Evolutionary conservation across 2,329 filamentous ascomycete genomes (phyloP), one percentile per base, ranked within the genome.

Genomic region (Beauveria sp.): DNA sequence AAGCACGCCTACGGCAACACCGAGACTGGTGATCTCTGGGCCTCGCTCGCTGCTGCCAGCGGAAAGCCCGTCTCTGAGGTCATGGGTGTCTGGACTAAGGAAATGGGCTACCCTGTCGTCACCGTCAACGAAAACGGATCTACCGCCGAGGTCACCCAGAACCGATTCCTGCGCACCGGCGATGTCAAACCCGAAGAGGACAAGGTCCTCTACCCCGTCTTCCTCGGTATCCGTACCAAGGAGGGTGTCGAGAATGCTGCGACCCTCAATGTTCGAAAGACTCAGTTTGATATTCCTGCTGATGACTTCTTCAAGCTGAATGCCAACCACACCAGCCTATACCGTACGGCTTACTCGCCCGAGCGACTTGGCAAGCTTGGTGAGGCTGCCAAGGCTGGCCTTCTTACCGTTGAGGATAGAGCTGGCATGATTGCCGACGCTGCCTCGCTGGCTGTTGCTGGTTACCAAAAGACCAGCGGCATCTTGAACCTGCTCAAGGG

Each of bases 1-100:
- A 96, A 95, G 79, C 93, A 97, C 72, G 91, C 92, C n/a, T 98
- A 95, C 72, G 89, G 91, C 52, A 98, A 98, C 80, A 97, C 93
- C 1, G 83, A 91, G 73, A 98, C 93, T 1, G 85, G 88, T 58
- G 93, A 98, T 69, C 82, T 98, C 26, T 98, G 93, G 93, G 86
- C 88, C 62, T 89, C 93, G 38, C 82, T 98, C 48, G 89, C 88
- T 64, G 88, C 93, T 65, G 93, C 91, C 20, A 96, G 92, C 71
- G 93, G 93, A 64, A 96, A 97, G 77, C 88, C 93, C 57, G 88
- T 98, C 18, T 87, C 91, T 69, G 84, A 90, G 64, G 89, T 97
- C 62, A 97, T 97, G 88, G 88, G 92, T 60, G 91, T 93, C 66
- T 98, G 93, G 93, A 98, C 93, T 57, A 97, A 96, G 82, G 89